These are phyloP conservation scores for Neodidymelliopsis sp. DNA, from an alignment of 2,329 filamentous ascomycete genomes.

Conservation along the genomic window DNA sequence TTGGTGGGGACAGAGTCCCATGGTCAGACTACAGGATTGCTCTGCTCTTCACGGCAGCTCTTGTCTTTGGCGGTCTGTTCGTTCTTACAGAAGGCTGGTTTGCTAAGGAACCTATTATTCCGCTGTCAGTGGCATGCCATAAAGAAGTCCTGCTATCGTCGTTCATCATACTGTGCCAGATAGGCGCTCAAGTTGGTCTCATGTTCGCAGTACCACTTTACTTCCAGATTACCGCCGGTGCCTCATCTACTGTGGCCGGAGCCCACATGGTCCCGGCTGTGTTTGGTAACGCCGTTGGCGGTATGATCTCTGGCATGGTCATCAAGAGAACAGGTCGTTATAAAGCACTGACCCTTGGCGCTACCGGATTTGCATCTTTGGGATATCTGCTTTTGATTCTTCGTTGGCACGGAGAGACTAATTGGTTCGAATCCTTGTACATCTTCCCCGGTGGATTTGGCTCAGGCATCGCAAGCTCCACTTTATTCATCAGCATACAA, in stretches of 20 bases:
- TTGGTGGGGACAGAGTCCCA: conserved; percentile 55
- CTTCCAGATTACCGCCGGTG: conserved; percentile 69
- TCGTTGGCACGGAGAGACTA: conserved; percentile 39
- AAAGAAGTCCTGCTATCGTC: conserved; percentile 63
- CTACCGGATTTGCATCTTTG: conserved; percentile 25
- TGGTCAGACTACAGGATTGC: conserved; percentile 50
- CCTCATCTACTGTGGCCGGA: conserved; percentile 65
- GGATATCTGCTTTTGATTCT: conserved; percentile 36
- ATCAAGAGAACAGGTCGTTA: conserved; percentile 36
- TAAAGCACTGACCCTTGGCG: conserved; percentile 29
- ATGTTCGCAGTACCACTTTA: conserved; percentile 74
- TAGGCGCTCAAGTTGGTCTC: conserved; percentile 66
- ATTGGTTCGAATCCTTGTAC: conserved; percentile 36
- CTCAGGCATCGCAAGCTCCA: conserved; percentile 33
- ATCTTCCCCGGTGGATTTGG: conserved; percentile 41
- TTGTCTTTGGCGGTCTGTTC: conserved; percentile 37
- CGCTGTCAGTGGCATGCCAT: conserved; percentile 61
- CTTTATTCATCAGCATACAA: conserved; percentile 37
- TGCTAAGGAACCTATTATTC: conserved; percentile 66
- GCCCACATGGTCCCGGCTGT: conserved; percentile 72
- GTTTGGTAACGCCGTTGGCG: conserved; percentile 70
- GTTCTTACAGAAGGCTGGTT: conserved; percentile 50
- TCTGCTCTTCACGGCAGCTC: conserved; percentile 39
- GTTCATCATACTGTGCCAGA: conserved; percentile 61
- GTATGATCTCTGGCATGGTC: conserved; percentile 55